Evolutionary conservation across 139 green algal genomes (phyloP), one percentile per base, ranked within the genome.

Genomic region (Coelastrella sp.): DNA sequence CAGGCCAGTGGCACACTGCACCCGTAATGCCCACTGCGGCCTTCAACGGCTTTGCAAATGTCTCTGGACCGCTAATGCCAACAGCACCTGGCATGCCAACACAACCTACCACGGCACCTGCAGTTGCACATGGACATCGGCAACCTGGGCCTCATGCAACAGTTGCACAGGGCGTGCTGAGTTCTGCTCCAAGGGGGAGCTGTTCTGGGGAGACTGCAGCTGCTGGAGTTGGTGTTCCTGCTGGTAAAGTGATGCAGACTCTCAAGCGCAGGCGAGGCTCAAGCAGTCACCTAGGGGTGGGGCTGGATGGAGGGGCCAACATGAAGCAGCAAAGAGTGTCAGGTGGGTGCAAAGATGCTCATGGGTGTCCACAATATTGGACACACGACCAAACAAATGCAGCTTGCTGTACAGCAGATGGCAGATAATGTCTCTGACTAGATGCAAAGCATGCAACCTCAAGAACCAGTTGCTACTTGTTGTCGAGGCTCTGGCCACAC

Each of bases 1-100:
- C 68, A 27, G 19, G 68, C 7, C 79, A 85, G 7, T 85, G 79
- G 79, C 57, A 72, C 20, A 85, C 22, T 75, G 59, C 74, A 58
- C n/a, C 81, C 25, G 81, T 59, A 10, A 75, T 86, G 81, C 59
- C 81, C 57, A 22, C 81, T 74, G 79, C 79, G 35, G 81, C 81
- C 49, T 86, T 86, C 81, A 73, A 86, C n/a, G 20, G 74, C 24
- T 11, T 80, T n/a, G 74, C 74, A 57, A 58, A 8, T 17, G 9
- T 8, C 15, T 8, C 25, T 20, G 24, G 24, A 17, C 25, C 35
- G 35, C 35, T 49, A 49, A 49, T 49, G 35, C 35, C 35, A 49
- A 49, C 81, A 86, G 59, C 61, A 68, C 7, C 81, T 70, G 63
- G 4, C 63, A 72, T 22, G 12, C 12, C 63, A 72, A 17, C 63